These are phyloP conservation scores for Penicillium sp. DNA, from an alignment of 2,329 filamentous ascomycete genomes.

Conservation along the genomic window DNA sequence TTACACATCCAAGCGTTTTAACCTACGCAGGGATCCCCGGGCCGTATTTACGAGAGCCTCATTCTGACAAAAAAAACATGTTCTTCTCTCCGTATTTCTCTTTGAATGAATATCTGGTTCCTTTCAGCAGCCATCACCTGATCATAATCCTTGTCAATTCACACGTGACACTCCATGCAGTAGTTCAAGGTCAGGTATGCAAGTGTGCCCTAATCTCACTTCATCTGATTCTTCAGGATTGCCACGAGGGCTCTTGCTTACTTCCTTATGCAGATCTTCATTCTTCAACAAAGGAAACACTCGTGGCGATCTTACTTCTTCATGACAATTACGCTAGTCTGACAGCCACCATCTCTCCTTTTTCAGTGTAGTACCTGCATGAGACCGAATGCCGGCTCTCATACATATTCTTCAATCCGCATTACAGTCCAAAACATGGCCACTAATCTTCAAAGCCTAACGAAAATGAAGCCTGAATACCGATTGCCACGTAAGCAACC, in stretches of 20 bases:
- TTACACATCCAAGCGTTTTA: no score
- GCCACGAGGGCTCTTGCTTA: background rate
- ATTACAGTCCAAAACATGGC: background rate
- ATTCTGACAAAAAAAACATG: background rate
- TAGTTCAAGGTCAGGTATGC: background rate
- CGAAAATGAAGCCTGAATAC: background rate
- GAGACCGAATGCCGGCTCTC: background rate
- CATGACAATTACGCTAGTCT: background rate
- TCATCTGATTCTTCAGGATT: background rate
- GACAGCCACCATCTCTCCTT: background rate
- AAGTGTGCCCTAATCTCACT: slow-evolving; percentile 6
- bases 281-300: background rate
- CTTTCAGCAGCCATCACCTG: background rate
- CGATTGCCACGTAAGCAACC: background rate
- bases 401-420: background rate
- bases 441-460: background rate
- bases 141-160: background rate
- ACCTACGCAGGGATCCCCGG: background rate
- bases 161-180: slow-evolving; percentile 10
- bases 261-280: background rate
- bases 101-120: background rate
- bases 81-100: background rate
- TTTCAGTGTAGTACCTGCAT: background rate
- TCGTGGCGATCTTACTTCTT: background rate
- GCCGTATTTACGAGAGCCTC: background rate